Evolutionary conservation across 306 rosid species (phyloP).

Genomic region (Cajanus cajan): DNA sequence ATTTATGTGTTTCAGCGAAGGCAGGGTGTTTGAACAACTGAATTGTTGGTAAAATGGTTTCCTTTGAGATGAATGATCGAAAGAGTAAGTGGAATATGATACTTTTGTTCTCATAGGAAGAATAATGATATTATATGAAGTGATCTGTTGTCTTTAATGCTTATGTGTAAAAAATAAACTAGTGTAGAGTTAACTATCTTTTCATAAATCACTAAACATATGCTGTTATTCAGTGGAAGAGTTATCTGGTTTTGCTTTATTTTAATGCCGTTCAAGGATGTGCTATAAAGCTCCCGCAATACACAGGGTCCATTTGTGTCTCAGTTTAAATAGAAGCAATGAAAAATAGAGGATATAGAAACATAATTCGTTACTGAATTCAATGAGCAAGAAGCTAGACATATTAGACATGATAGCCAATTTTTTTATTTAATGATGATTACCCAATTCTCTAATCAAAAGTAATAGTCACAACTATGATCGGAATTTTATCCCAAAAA

Average conservation of each 20-base stretch:
- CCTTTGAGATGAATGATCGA: slow-evolving; percentile 97
- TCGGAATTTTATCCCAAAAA: not conserved
- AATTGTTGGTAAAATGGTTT: slow-evolving; percentile 61
- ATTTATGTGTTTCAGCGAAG: slow-evolving; percentile 45
- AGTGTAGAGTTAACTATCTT: not conserved
- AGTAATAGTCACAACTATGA: not conserved
- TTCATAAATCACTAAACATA: not conserved
- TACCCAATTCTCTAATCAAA: not conserved
- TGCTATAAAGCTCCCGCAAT: not conserved
- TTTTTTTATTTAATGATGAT: not conserved
- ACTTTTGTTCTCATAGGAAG: not conserved
- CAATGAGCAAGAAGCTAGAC: not conserved
- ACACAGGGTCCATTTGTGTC: not conserved
- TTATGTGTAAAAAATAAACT: not conserved
- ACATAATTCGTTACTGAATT: not conserved
- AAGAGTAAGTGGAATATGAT: slow-evolving; percentile 64
- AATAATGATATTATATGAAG: not conserved
- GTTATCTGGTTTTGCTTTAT: not conserved
- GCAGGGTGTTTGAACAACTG: slow-evolving; percentile 28
- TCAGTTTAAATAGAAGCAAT: not conserved
- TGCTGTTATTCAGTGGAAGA: not conserved
- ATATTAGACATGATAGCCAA: not conserved
- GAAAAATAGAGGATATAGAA: not conserved
- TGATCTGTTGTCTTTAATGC: not conserved
- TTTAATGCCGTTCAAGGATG: not conserved